A percentile compares a stretch with the other conserved stretches of the same genome.
Evolutionary conservation across 2,329 filamentous ascomycete species (phyloP).

Genomic region (Tolypocladium album): DNA sequence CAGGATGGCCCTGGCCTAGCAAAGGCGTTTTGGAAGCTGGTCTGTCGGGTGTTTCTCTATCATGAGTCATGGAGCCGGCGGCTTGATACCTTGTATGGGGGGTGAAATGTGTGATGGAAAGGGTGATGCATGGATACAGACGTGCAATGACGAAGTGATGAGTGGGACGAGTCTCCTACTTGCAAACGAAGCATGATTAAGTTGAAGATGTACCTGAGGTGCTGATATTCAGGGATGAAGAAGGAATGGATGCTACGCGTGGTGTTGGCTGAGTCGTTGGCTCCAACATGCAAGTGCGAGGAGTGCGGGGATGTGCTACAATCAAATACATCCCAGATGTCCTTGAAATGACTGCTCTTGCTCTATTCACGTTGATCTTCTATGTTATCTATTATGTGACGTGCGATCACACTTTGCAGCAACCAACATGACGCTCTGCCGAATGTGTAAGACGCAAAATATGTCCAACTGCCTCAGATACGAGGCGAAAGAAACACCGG

Average conservation of each 20-base stretch:
- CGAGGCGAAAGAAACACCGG: neutral
- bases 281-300: neutral
- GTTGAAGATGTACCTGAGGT: neutral
- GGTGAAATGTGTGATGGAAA: neutral
- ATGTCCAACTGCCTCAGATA: neutral
- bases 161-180: neutral
- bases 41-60: slow-evolving; percentile 1
- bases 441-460: neutral
- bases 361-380: neutral
- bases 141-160: neutral
- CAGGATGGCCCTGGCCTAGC: slow-evolving; percentile 7
- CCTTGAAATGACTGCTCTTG: neutral
- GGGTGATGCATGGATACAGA: neutral
- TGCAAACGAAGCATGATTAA: neutral
- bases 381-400: neutral
- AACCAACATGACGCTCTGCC: neutral
- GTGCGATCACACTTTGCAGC: neutral
- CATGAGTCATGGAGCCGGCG: neutral
- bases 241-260: neutral
- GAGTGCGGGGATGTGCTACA: neutral
- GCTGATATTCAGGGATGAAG: neutral
- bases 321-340: neutral
- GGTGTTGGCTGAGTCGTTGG: neutral
- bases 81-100: slow-evolving; percentile 3
- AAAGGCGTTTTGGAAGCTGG: slow-evolving; percentile 9